Base-by-base conservation (phyloP, 2,329 filamentous ascomycete genomes). In the Lecanicillium sp. region DNA sequence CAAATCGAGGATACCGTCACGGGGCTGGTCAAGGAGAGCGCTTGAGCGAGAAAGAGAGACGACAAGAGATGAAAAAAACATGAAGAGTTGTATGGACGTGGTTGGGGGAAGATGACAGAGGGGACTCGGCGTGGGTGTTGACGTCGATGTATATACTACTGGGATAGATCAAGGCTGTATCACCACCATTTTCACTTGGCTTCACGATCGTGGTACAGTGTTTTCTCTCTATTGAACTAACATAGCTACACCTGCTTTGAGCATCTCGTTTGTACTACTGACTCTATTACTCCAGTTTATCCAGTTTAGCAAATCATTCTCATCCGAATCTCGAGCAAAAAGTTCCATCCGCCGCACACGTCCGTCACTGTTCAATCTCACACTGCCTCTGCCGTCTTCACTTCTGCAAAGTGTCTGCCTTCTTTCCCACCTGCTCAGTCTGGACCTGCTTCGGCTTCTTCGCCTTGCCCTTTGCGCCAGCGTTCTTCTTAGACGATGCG, bases 1-100 rank as follows among this genome's bases (percentile, higher is more conserved):
- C 67, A 79, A 57, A 75, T 79, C 46, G 75, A 79, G 58, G 73
- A 78, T 9, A 55, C 74, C 3, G 71, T 79, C 25, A 62, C 72
- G 29, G 63, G 65, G 27, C 59, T 79, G 42, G 74, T 79, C 34
- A 72, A 72, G 64, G 32, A 15, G 22, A 25, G 11, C 22, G 6
- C n/a, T 4, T 33, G 36, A 29, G 40, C 34, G 3, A 12, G 14
- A 22, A 19, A 5, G 33, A 15, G 30, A 11, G 17, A 6, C 4
- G 31, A 7, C 3, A 22, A 35, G 29, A 30, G 13, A 14, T 30
- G 29, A 30, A 17, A 17, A 17, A 19, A 37, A 20, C 17, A 28
- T 12, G 28, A 17, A 22, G 13, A 12, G 15, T 17, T 25, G 29
- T 38, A 19, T 12, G 15, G 25, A 15, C n/a, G 14, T 13, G 17